A percentile compares a stretch with the other conserved stretches of the same genome.
phyloP scores from a whole-genome alignment of 1,284 basidiomycete species.

The Cystobasidium sp. region DNA sequence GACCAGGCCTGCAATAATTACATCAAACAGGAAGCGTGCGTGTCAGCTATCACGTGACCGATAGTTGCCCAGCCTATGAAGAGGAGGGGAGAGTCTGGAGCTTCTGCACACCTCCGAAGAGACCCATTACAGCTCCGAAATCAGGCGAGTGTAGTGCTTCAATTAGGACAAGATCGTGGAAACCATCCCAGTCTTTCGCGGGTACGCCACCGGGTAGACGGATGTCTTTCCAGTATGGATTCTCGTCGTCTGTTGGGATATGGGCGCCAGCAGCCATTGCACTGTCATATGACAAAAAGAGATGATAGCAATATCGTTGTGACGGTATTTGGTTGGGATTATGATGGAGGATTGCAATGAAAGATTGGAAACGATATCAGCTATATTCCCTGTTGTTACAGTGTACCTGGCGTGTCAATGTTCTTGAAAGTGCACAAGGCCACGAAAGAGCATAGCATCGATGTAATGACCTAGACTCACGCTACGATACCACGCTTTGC shows the following conservation, averaged over 20 bases:
- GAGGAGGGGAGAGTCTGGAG: too few relatives aligned
- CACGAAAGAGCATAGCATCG: neutral
- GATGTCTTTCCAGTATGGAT: slow-evolving; percentile 49
- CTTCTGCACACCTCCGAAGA: slow-evolving; percentile 59
- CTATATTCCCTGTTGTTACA: too few relatives aligned
- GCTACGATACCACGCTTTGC: slow-evolving; percentile 54
- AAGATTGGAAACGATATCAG: too few relatives aligned
- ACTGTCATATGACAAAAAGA: neutral
- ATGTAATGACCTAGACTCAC: too few relatives aligned
- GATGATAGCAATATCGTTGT: neutral
- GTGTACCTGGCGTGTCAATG: too few relatives aligned
- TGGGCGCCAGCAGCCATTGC: slow-evolving; percentile 36
- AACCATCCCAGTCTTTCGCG: slow-evolving; percentile 54
- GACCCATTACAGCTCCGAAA: slow-evolving; percentile 55
- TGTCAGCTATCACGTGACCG: neutral
- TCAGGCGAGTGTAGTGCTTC: slow-evolving; percentile 45
- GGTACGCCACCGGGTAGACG: slow-evolving; percentile 57
- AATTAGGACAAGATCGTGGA: slow-evolving; percentile 52
- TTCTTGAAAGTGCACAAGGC: neutral
- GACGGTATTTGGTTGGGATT: neutral
- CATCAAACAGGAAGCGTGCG: too few relatives aligned
- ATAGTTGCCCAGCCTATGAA: neutral
- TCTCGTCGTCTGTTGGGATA: slow-evolving; percentile 12
- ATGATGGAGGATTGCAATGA: neutral
- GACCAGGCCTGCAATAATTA: slow-evolving; percentile 14